Conservation (phyloP, 805 yeast genomes). For the Debaryomyces maramus region DNA sequence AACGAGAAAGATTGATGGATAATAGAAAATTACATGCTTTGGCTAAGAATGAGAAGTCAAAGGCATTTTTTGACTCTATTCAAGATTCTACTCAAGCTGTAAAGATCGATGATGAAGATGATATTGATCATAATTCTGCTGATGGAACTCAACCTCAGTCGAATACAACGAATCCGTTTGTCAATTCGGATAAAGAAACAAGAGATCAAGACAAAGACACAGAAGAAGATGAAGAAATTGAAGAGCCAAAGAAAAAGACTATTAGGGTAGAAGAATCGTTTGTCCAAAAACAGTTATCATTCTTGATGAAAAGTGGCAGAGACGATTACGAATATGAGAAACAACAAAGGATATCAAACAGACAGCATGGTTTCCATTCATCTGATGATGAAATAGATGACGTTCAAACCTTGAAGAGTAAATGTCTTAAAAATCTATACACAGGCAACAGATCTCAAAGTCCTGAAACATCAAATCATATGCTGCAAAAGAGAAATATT, state of each 20-base stretch:
- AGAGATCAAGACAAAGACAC: slow-evolving; percentile 2
- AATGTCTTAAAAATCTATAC: slow-evolving; percentile 34
- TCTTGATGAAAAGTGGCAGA: slow-evolving; percentile 36
- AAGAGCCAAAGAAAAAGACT: slow-evolving; percentile 28
- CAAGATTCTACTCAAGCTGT: slow-evolving; percentile 44
- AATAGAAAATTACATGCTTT: slow-evolving; percentile 44
- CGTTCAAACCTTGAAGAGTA: slow-evolving; percentile 45
- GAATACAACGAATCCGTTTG: slow-evolving; percentile 5
- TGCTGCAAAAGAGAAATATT: slow-evolving; percentile 17
- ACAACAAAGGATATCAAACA: slow-evolving; percentile 29
- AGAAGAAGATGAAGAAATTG: slow-evolving; percentile 13
- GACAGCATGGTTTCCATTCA: slow-evolving; percentile 38
- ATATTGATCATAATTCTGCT: slow-evolving; percentile 20
- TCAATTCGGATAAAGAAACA: slow-evolving; percentile 2
- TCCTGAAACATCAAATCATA: slow-evolving; percentile 22
- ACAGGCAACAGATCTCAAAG: slow-evolving; percentile 18
- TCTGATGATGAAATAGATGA: slow-evolving; percentile 46
- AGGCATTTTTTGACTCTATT: slow-evolving; percentile 67
- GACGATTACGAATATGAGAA: slow-evolving; percentile 33
- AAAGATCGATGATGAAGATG: slow-evolving; percentile 25
- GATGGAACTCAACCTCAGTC: slow-evolving; percentile 18
- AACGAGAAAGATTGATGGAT: slow-evolving; percentile 49
- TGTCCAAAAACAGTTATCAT: slow-evolving; percentile 57
- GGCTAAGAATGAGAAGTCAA: slow-evolving; percentile 54
- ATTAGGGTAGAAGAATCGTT: slow-evolving; percentile 51